Percentiles rank a stretch among this genome's conserved stretches.
These are phyloP conservation scores for Auxenochlorella protothecoides DNA, from an alignment of 139 green algal genomes.

Conservation along the genomic window DNA sequence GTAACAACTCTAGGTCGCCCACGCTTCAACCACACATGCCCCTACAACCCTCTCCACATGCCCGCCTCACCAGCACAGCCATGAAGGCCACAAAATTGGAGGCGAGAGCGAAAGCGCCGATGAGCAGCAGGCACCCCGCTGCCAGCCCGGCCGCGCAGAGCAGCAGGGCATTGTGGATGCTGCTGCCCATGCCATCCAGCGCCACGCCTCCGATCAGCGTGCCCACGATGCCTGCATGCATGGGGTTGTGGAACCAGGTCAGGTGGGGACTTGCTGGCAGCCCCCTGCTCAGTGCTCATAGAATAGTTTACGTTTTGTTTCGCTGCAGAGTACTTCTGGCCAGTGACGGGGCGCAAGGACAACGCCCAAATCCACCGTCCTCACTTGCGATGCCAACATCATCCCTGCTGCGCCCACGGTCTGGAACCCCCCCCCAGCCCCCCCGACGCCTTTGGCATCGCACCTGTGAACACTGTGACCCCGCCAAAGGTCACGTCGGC, in stretches of 20 bases:
- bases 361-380: no score
- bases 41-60: no score
- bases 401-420: not conserved
- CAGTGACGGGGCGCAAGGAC: no score
- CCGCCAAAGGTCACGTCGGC: constrained; percentile 79
- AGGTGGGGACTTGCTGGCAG: no score
- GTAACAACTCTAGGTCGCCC: no score
- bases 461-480: constrained; percentile 69
- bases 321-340: no score
- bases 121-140: constrained; percentile 39
- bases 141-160: constrained; percentile 41
- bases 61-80: constrained; percentile 29
- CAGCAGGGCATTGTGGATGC: constrained; percentile 43
- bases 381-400: no score
- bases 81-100: constrained; percentile 43
- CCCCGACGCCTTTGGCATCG: no score
- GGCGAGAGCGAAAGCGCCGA: constrained; percentile 42
- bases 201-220: constrained; percentile 60
- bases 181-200: constrained; percentile 66
- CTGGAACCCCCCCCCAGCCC: not conserved
- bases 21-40: no score
- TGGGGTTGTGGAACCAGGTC: no score
- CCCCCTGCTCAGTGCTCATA: no score
- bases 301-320: no score
- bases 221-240: constrained; percentile 45